Evolutionary conservation across 257 asterid species (phyloP).

Genomic region (Gardenia jasminoides): DNA sequence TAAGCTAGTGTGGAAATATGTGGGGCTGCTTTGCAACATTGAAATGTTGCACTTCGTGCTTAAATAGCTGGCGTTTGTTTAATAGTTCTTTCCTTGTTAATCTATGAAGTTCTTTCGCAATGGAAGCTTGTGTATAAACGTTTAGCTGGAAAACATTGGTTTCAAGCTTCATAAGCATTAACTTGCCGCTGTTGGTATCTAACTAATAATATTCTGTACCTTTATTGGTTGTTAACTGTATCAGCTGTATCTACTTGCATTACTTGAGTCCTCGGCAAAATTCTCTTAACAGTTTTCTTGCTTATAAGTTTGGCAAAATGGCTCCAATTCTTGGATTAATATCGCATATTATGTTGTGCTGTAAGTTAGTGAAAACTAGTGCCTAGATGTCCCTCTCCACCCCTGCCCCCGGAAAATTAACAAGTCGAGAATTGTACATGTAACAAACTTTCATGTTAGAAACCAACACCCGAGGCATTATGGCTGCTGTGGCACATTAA

Average conservation of each 20-base stretch:
- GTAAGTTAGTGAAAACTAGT: not conserved
- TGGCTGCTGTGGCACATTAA: not conserved
- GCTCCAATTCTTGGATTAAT: not conserved
- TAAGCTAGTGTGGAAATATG: no score
- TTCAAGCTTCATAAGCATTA: not conserved
- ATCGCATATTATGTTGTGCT: not conserved
- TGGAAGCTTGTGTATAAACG: not conserved
- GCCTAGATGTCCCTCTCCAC: not conserved
- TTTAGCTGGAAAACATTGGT: not conserved
- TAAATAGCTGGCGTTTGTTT: no score
- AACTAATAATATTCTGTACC: not conserved
- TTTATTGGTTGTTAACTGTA: not conserved
- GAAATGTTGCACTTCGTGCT: not conserved
- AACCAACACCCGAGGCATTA: not conserved
- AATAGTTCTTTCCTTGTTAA: not conserved
- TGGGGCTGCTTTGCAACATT: not conserved
- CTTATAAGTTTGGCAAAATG: not conserved
- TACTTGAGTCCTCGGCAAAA: not conserved
- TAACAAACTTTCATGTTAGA: no score
- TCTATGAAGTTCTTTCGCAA: not conserved
- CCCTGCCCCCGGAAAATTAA: no score
- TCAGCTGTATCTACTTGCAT: not conserved
- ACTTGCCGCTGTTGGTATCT: not conserved
- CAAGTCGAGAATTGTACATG: not conserved
- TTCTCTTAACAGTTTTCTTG: not conserved